Evolutionary conservation across 805 yeast species (phyloP).

Genomic region (Pichia manshurica): DNA sequence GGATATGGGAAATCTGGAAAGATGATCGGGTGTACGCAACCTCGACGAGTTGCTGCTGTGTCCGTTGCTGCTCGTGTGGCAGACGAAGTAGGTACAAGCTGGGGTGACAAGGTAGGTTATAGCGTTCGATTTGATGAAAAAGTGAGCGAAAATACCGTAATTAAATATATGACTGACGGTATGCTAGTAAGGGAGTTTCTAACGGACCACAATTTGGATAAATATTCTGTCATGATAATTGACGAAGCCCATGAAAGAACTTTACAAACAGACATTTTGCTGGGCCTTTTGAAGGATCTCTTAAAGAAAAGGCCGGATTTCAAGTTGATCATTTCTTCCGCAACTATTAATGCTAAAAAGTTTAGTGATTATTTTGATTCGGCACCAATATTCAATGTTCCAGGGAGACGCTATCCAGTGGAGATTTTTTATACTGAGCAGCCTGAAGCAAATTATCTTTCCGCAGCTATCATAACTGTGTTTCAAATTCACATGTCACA

Average conservation of each 20-base stretch:
- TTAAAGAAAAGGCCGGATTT: constrained; percentile 59
- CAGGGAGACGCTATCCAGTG: constrained; percentile 92
- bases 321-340: constrained; percentile 79
- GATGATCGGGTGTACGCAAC: constrained; percentile 81
- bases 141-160: constrained; percentile 55
- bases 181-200: constrained; percentile 83
- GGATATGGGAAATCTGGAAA: constrained; percentile 49
- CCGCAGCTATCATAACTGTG: constrained; percentile 83
- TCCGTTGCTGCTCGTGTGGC: constrained; percentile 90
- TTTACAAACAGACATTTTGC: constrained; percentile 75
- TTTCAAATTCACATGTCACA: constrained; percentile 78
- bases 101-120: constrained; percentile 91
- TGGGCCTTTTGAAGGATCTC: constrained; percentile 76
- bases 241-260: constrained; percentile 99
- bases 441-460: constrained; percentile 87
- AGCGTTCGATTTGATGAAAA: constrained; percentile 81
- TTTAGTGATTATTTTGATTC: constrained; percentile 75
- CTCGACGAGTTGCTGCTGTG: constrained; percentile 91
- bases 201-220: constrained; percentile 60
- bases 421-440: constrained; percentile 75
- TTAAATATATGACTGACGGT: constrained; percentile 96
- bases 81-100: constrained; percentile 70
- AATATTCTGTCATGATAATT: constrained; percentile 79
- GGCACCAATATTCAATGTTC: constrained; percentile 84
- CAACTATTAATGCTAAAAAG: constrained; percentile 86